Evolutionary conservation across 106 monocot genomes (phyloP).

Genomic region (Chionographis japonica): DNA sequence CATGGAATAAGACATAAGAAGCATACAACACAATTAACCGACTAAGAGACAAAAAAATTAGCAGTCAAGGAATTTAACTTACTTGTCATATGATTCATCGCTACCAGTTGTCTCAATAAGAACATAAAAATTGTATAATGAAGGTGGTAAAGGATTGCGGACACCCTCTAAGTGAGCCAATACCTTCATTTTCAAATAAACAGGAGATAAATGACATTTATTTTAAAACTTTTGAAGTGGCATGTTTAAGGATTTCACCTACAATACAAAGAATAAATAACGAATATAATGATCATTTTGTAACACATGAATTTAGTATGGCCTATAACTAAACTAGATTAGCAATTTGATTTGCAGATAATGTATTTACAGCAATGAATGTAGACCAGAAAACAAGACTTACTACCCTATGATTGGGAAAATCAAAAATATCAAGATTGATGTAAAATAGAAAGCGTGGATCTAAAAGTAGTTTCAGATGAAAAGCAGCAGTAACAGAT

Average conservation of each 20-base stretch:
- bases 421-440: too few species aligned
- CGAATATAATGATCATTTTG: too few species aligned
- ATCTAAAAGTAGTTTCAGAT: too few species aligned
- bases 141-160: constrained; percentile 70
- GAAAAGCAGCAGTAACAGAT: too few species aligned
- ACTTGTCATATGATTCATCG: constrained; percentile 89
- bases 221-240: too few species aligned
- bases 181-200: constrained; percentile 42
- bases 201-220: not conserved
- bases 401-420: too few species aligned
- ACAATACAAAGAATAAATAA: not conserved
- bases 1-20: not conserved
- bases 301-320: too few species aligned
- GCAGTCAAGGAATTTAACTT: constrained; percentile 18
- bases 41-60: not conserved
- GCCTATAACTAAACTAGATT: too few species aligned
- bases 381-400: too few species aligned
- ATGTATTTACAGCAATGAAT: too few species aligned
- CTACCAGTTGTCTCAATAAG: constrained; percentile 89
- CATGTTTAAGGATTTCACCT: not conserved
- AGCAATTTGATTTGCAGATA: too few species aligned
- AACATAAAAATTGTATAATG: constrained; percentile 79
- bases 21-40: not conserved
- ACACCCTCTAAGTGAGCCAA: constrained; percentile 73
- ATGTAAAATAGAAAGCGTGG: too few species aligned